Base-by-base conservation (phyloP, 306 rosid species). In the Vigna unguiculata region DNA sequence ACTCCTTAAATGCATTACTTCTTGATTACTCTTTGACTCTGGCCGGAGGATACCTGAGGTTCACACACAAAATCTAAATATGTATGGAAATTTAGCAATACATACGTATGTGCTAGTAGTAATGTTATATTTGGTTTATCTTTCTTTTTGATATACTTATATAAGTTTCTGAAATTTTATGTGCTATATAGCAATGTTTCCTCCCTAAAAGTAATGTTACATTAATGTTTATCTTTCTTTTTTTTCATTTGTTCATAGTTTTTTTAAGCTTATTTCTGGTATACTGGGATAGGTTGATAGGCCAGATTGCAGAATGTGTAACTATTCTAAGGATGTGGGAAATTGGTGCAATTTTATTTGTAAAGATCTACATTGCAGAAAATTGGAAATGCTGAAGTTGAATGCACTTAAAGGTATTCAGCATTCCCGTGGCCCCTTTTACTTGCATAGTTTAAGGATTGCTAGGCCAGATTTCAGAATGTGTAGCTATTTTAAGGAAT, bases 181-280 rank as follows among this genome's bases (percentile, higher is more conserved):
- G n/a, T 25, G 36, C 60, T 19, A 78, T n/a, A 49, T 59, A 53
- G 38, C 25, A 9, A 1, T 30, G 48, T 52, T 19, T 49, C 41
- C 32, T 46, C 41, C 67, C 19, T 12, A 60, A 17, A 59, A 51
- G 24, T 64, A 8, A 59, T 65, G 52, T 72, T 55, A 12, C 43
- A 1, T 49, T 19, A 36, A 16, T 53, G 52, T 19, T 25, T 63
- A 67, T 77, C 72, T 38, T 48, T 72, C 61, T 51, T 58, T 78
- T 69, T n/a, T 28, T 43, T 55, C 34, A 41, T 70, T 74, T 21
- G n/a, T 43, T 68, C 14, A 24, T 67, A 10, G 14, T 66, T 38
- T 22, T 48, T 75, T 9, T 65, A 36, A 58, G 58, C 36, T 58
- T 66, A 36, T 51, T 78, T 78, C 77, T 47, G 45, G 60, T 34